Conservation (phyloP, 805 yeast genomes). For the Sungouiozyma ichnusensis region DNA sequence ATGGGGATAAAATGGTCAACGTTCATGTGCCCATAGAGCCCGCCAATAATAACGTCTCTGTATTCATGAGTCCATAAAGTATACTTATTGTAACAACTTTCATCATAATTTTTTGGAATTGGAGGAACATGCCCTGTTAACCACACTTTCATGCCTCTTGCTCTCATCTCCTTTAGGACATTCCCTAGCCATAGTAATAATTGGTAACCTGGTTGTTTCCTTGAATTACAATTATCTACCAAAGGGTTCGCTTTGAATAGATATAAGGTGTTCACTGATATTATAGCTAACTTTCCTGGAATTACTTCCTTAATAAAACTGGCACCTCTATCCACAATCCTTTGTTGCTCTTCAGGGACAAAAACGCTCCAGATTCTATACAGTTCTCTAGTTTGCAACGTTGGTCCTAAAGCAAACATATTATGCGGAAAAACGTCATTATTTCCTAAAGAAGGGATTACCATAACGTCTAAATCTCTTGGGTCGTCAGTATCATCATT, state of each 20-base stretch:
- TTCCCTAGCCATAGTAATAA: slow-evolving; percentile 69
- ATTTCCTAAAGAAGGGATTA: slow-evolving; percentile 72
- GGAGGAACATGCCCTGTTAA: slow-evolving; percentile 86
- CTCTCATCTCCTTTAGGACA: slow-evolving; percentile 61
- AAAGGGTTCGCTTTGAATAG: slow-evolving; percentile 68
- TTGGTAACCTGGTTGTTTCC: slow-evolving; percentile 71
- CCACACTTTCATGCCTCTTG: slow-evolving; percentile 76
- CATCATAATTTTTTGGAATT: slow-evolving; percentile 63
- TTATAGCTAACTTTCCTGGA: slow-evolving; percentile 65
- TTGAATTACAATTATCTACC: slow-evolving; percentile 66
- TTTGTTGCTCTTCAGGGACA: slow-evolving; percentile 69
- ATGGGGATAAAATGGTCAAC: slow-evolving; percentile 75
- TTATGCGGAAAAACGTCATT: slow-evolving; percentile 88
- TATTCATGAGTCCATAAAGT: slow-evolving; percentile 77
- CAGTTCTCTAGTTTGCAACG: slow-evolving; percentile 73
- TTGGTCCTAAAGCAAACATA: slow-evolving; percentile 76
- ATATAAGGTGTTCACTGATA: slow-evolving; percentile 71
- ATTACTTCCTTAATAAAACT: slow-evolving; percentile 69
- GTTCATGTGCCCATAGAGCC: slow-evolving; percentile 83
- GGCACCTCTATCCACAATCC: slow-evolving; percentile 63
- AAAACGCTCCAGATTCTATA: slow-evolving; percentile 63
- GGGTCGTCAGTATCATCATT: slow-evolving; percentile 37
- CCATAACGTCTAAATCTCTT: slow-evolving; percentile 35
- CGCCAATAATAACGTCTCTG: slow-evolving; percentile 75
- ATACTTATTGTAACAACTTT: slow-evolving; percentile 62